Evolutionary conservation across 2,329 filamentous ascomycete species (phyloP).

Genomic region (Thielaviopsis populi): DNA sequence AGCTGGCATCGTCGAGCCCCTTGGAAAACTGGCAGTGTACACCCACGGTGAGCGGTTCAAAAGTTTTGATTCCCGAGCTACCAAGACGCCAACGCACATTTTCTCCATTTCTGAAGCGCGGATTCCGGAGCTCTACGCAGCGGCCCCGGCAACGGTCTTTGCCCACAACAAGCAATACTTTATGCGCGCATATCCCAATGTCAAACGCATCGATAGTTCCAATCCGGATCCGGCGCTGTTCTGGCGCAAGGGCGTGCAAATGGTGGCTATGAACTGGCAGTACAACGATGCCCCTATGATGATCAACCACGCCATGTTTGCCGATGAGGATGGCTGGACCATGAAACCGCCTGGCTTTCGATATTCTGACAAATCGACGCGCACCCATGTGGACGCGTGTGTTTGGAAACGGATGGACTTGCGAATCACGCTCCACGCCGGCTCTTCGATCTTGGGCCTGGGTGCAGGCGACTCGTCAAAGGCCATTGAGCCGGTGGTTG

Average conservation of each 20-base stretch:
- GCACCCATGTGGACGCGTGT: constrained; percentile 32
- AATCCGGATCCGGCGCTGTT: constrained; percentile 87
- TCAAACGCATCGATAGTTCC: constrained; percentile 65
- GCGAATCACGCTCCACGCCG: constrained; percentile 58
- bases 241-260: constrained; percentile 90
- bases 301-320: constrained; percentile 96
- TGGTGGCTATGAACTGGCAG: constrained; percentile 98
- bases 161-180: constrained; percentile 75
- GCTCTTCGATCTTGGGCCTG: constrained; percentile 44
- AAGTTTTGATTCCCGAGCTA: constrained; percentile 49
- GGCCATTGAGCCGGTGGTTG: constrained; percentile 48
- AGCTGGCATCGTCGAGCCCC: constrained; percentile 19
- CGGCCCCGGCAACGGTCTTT: constrained; percentile 61
- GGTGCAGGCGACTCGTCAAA: background rate
- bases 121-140: constrained; percentile 43
- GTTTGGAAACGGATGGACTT: constrained; percentile 46
- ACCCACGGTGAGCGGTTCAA: constrained; percentile 74
- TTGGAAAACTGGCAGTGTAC: constrained; percentile 68
- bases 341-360: constrained; percentile 69
- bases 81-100: constrained; percentile 49
- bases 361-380: constrained; percentile 28
- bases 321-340: constrained; percentile 68
- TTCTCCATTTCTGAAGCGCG: constrained; percentile 79
- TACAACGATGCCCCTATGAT: constrained; percentile 88
- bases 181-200: constrained; percentile 83